Base-by-base conservation (phyloP, 331 rosid species). In the Acacia pycnantha region DNA sequence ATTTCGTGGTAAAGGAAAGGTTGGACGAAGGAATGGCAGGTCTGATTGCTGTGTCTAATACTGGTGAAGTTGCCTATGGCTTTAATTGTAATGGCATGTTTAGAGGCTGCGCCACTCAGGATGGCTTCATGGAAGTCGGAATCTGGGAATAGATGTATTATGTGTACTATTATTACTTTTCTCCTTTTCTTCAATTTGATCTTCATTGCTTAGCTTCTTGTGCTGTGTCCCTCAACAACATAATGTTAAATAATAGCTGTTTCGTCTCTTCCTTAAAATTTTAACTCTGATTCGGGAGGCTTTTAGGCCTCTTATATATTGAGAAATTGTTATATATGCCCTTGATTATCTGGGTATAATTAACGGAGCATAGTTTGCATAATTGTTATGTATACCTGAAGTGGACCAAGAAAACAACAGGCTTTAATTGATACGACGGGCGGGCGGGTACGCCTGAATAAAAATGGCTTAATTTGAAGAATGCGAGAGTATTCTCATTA, bases 41-140 rank as follows among this genome's bases (percentile, higher is more conserved):
- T 16, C 88, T 96, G 2, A 96, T 93, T 3, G 99, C 98, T 0
- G 99, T 96, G 77, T 96, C 99, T 0, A 86, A 53, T 3, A 83
- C 21, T 2, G 99, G 99, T 11, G 98, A 96, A 33, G 98, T 96
- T 53, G 97, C 97, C 2, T 96, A 65, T 73, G 97, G 97, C 11
- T 92, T 91, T 37, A 96, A 96, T 26, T 91, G 93, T 4, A 90
- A 88, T 13, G 99, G 94, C 4, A 96, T 96, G 99, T 96, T 96
- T 43, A 90, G 99, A 81, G 99, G 89, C 0, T 89, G 88, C 37
- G 97, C 99, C 2, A 88, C 95, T 0, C 88, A 93, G 89, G 90
- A 91, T 71, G 99, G 99, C 5, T 91, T 91, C 78, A 94, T 93
- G 97, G 97, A 96, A 78, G 97, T 96, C 2, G 98, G 89, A 12